phyloP scores from a whole-genome alignment of 2,329 filamentous ascomycete species.

The Beauveria varroae region DNA sequence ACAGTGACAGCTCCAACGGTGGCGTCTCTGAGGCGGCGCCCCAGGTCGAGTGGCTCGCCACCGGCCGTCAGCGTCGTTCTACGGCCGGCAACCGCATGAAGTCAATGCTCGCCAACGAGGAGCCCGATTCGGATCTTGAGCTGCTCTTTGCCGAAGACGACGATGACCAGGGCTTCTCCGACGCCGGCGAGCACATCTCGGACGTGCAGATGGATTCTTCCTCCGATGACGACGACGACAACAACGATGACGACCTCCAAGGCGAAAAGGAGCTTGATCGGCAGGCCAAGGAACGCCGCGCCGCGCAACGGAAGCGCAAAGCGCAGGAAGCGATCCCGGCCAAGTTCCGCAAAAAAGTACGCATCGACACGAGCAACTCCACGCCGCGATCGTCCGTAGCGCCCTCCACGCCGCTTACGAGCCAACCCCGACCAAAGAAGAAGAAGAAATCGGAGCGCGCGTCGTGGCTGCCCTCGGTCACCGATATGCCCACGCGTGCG shows the following conservation, averaged over 20 bases:
- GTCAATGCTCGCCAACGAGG: slow-evolving; percentile 66
- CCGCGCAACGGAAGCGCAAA: slow-evolving; percentile 70
- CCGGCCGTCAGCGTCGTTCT: slow-evolving; percentile 64
- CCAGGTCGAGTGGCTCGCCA: slow-evolving; percentile 61
- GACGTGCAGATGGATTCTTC: slow-evolving; percentile 85
- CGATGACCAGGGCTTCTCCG: slow-evolving; percentile 61
- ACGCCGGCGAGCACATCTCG: slow-evolving; percentile 57
- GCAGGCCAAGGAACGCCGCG: slow-evolving; percentile 60
- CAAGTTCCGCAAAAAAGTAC: slow-evolving; percentile 67
- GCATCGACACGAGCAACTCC: slow-evolving; percentile 48
- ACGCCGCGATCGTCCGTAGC: slow-evolving; percentile 23
- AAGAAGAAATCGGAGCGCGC: slow-evolving; percentile 55
- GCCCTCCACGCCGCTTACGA: slow-evolving; percentile 26
- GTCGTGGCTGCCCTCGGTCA: slow-evolving; percentile 48
- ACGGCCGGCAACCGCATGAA: slow-evolving; percentile 83
- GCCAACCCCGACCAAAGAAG: slow-evolving; percentile 45
- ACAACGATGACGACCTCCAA: slow-evolving; percentile 61
- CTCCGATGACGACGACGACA: slow-evolving; percentile 71
- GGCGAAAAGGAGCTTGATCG: slow-evolving; percentile 83
- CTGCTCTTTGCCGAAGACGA: slow-evolving; percentile 69
- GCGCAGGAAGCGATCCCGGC: slow-evolving; percentile 66
- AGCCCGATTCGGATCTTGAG: slow-evolving; percentile 61
- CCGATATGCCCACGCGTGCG: slow-evolving; percentile 50
- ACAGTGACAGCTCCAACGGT: slow-evolving; percentile 28
- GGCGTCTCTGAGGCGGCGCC: slow-evolving; percentile 25